These are phyloP conservation scores for Xylaria sp. DNA, from an alignment of 2,329 filamentous ascomycete genomes.

Conservation along the genomic window DNA sequence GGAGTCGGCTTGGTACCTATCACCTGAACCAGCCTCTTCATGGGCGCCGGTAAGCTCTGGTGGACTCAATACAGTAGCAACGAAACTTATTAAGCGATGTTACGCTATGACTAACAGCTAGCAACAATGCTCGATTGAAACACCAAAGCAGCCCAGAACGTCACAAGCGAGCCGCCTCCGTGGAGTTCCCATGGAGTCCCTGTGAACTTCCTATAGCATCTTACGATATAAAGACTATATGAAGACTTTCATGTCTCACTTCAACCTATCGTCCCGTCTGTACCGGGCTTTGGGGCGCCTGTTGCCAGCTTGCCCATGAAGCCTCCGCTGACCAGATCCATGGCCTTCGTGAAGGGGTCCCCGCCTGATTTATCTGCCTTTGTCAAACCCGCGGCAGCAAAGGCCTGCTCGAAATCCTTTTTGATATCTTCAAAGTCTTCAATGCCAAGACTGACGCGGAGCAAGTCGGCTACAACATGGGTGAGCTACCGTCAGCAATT, in stretches of 20 bases:
- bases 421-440: constrained; percentile 81
- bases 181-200: background rate
- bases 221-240: background rate
- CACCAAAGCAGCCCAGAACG: background rate
- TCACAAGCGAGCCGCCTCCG: too few relatives aligned
- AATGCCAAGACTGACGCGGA: constrained; percentile 76
- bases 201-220: background rate
- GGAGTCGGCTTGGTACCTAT: background rate
- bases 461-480: constrained; percentile 60
- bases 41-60: too few relatives aligned
- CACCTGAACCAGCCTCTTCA: background rate
- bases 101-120: background rate
- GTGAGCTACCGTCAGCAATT: constrained; percentile 23
- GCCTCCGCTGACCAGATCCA: constrained; percentile 46
- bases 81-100: background rate
- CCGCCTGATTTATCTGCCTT: constrained; percentile 43
- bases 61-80: too few relatives aligned
- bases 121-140: background rate
- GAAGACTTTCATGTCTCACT: background rate
- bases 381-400: constrained; percentile 56
- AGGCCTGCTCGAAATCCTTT: constrained; percentile 76
- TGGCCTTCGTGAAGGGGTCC: constrained; percentile 47
- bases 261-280: constrained; percentile 47
- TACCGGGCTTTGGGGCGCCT: constrained; percentile 47
- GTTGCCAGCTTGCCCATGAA: constrained; percentile 50